Evolutionary conservation across 805 yeast genomes (phyloP).

Genomic region (Candida broadrunensis): DNA sequence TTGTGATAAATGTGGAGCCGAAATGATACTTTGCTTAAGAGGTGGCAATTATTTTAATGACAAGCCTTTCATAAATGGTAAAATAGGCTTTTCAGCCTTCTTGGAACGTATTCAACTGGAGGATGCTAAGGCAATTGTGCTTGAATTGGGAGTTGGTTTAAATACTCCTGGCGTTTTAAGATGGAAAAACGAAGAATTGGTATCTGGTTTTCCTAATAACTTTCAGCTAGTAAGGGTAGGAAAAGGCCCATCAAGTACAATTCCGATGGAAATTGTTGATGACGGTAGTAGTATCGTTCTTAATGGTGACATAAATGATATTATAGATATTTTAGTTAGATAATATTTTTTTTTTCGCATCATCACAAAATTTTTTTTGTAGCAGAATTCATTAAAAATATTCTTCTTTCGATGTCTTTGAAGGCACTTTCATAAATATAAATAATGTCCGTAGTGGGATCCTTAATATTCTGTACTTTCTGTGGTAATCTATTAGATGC

Average conservation of each 20-base stretch:
- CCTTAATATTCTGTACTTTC: constrained; percentile 86
- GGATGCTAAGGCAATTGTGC: not conserved
- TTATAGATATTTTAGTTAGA: not conserved
- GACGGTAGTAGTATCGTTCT: not conserved
- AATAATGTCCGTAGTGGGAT: constrained; percentile 89
- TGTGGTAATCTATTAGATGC: constrained; percentile 91
- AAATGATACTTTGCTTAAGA: constrained; percentile 4
- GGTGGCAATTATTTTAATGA: constrained; percentile 3
- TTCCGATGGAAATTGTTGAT: constrained; percentile 1
- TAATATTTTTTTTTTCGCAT: not conserved
- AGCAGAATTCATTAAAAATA: too few species aligned
- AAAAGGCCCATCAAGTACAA: constrained; percentile 2
- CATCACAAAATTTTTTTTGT: not conserved
- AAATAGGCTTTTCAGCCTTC: not conserved
- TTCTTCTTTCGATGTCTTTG: not conserved
- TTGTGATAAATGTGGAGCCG: constrained; percentile 1
- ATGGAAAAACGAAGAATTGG: constrained; percentile 4
- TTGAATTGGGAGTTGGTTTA: constrained; percentile 4
- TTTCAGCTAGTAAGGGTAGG: constrained; percentile 3
- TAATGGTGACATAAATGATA: constrained; percentile 1
- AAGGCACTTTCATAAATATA: not conserved
- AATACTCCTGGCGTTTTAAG: constrained; percentile 4
- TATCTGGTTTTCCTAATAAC: not conserved
- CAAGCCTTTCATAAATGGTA: not conserved
- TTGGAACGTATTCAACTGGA: not conserved